A percentile compares a stretch with the other conserved stretches of the same genome.
phyloP scores from a whole-genome alignment of 768 basidiomycete species.

The Podaxis sp. region DNA sequence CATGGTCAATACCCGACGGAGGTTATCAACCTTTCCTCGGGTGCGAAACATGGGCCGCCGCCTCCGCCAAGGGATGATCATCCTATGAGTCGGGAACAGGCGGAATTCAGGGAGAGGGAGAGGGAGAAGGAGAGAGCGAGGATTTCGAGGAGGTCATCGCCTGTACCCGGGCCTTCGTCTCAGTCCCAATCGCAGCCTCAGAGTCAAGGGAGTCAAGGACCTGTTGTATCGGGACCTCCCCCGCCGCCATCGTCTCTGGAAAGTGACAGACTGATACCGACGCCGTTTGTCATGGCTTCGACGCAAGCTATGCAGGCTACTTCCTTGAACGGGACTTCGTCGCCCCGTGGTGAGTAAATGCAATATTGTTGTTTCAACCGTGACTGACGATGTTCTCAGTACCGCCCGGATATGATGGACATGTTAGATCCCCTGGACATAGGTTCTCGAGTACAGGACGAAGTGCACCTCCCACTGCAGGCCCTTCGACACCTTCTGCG shows the following conservation, averaged over 20 bases:
- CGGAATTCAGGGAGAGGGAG: slow-evolving; percentile 19
- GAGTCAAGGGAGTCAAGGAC: neutral
- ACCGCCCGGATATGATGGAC: slow-evolving; percentile 27
- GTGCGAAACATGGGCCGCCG: slow-evolving; percentile 32
- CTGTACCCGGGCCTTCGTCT: slow-evolving; percentile 13
- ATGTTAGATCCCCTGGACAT: slow-evolving; percentile 43
- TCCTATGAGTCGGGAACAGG: slow-evolving; percentile 24
- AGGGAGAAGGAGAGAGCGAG: slow-evolving; percentile 18
- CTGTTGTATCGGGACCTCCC: neutral
- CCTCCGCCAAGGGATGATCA: slow-evolving; percentile 35
- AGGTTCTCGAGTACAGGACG: slow-evolving; percentile 31
- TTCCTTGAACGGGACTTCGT: slow-evolving; percentile 27
- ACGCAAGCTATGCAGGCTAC: slow-evolving; percentile 37
- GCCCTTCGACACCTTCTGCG: slow-evolving; percentile 18
- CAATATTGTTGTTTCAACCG: neutral
- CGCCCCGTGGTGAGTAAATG: slow-evolving; percentile 29
- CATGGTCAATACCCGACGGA: slow-evolving; percentile 47
- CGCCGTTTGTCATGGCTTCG: slow-evolving; percentile 53
- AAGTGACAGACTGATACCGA: slow-evolving; percentile 52
- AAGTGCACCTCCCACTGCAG: slow-evolving; percentile 23
- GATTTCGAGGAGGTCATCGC: slow-evolving; percentile 17
- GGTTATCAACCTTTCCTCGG: slow-evolving; percentile 48
- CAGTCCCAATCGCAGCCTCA: neutral
- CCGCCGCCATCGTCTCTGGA: slow-evolving; percentile 27
- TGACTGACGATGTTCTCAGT: slow-evolving; percentile 3